phyloP scores from a whole-genome alignment of 139 green algal species.

The Chlorella sp. region DNA sequence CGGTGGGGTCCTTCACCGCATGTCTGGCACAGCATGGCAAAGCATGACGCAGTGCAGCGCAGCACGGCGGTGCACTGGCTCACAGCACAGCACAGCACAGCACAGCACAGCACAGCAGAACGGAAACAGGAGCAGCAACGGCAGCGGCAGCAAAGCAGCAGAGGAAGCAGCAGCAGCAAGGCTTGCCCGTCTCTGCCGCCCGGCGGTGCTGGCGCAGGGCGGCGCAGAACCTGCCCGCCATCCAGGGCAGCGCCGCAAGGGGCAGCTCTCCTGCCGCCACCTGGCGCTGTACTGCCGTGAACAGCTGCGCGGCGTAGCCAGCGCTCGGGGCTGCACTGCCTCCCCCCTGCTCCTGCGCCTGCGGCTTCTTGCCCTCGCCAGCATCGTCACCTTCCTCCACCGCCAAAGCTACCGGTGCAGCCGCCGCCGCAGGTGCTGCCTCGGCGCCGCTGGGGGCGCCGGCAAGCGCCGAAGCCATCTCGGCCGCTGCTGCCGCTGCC shows the following conservation, averaged over 20 bases:
- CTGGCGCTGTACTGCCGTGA: not conserved
- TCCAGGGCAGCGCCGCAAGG: conserved; percentile 30
- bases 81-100: not conserved
- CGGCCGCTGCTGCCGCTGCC: conserved; percentile 17
- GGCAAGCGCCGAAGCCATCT: not conserved
- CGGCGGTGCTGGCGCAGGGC: conserved; percentile 17
- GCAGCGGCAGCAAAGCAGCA: not conserved
- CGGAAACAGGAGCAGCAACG: no score
- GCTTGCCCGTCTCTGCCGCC: conserved; percentile 3
- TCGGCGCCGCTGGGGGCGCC: not conserved
- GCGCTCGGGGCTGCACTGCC: not conserved
- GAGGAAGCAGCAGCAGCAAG: not conserved
- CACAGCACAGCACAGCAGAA: not conserved
- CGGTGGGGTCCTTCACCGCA: no score
- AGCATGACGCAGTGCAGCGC: no score
- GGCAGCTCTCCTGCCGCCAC: not conserved
- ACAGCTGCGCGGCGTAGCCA: conserved; percentile 27
- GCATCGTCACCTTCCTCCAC: not conserved
- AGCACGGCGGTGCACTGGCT: no score
- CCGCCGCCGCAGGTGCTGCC: no score
- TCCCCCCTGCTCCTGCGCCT: not conserved
- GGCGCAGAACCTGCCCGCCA: conserved; percentile 27
- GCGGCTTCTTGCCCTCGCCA: not conserved
- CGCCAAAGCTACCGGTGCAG: not conserved
- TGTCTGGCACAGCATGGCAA: no score